Evolutionary conservation across 352 stramenopile genomes (phyloP), one percentile per base, ranked within the genome.

Genomic region (Phytopythium litorale): DNA sequence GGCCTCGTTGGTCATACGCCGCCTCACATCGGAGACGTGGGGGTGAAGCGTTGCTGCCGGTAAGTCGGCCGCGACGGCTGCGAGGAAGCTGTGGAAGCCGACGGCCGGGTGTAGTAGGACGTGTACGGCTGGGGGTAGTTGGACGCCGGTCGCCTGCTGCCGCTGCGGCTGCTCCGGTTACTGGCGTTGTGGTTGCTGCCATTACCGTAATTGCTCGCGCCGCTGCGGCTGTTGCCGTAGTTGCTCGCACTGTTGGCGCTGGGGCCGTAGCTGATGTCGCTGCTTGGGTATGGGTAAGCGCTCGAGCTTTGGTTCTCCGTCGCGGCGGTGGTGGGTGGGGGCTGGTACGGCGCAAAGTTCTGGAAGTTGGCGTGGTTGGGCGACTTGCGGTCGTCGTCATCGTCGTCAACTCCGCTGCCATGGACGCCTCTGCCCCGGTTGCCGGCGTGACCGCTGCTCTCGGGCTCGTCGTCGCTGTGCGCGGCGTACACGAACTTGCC

Each of bases 401-500:
- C 53, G 33, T 21, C 53, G 5, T n/a, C 33, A 13, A 1, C 49
- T 9, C 15, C 19, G 2, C 28, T 8, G 4, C 16, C 51, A 28
- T 19, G 12, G 8, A 7, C 3, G 28, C 18, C 13, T 18, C 51
- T 7, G 42, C 42, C 21, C 11, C 42, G 42, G n/a, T 25, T 23
- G 19, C n/a, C 21, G 42, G 42, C 16, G 30, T 40, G 13, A 3
- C 28, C 49, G 49, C 49, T 56, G 51, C 51, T 38, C 51, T 56
- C 51, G 8, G 4, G 30, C 18, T 58, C 53, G 35, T 58, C 53
- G 35, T 58, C 53, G 53, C 53, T 58, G 53, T 58, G 35, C 53
- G 53, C 53, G 35, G 53, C 53, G 53, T 58, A 58, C 21, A 58
- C 53, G 35, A 58, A 58, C 53, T 58, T 58, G n/a, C 53, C 35